These are phyloP conservation scores for Microdochium nivale DNA, from an alignment of 2,329 filamentous ascomycete genomes.

Conservation along the genomic window DNA sequence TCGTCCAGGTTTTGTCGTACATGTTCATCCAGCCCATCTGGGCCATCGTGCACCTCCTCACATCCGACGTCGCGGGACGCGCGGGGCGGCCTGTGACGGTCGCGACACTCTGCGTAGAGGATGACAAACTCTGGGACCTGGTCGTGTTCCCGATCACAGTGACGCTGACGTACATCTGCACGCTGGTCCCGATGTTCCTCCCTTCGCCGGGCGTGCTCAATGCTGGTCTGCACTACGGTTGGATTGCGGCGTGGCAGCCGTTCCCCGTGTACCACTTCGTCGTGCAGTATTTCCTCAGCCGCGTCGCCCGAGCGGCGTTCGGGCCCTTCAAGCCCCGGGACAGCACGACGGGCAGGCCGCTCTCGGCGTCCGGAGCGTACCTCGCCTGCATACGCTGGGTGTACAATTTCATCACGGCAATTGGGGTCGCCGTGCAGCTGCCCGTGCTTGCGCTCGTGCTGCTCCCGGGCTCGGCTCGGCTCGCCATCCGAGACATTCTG, in stretches of 20 bases:
- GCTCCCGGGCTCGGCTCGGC: not conserved
- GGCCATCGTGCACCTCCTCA: constrained; percentile 17
- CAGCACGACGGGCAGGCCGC: constrained; percentile 12
- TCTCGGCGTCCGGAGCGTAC: constrained; percentile 13
- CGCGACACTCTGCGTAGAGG: constrained; percentile 11
- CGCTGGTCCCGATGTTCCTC: constrained; percentile 17
- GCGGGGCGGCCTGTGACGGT: constrained; percentile 8
- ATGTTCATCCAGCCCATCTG: constrained; percentile 17
- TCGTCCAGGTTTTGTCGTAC: constrained; percentile 17
- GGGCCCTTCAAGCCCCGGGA: constrained; percentile 8
- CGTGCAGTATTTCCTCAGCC: constrained; percentile 12
- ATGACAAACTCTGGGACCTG: constrained; percentile 20
- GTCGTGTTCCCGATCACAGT: constrained; percentile 17
- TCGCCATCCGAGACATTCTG: constrained; percentile 7
- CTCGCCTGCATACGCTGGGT: constrained; percentile 4
- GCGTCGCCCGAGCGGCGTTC: constrained; percentile 11
- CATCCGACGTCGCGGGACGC: constrained; percentile 15
- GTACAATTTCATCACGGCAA: not conserved
- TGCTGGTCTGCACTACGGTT: constrained; percentile 17
- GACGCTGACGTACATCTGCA: constrained; percentile 14
- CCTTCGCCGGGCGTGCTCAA: constrained; percentile 12
- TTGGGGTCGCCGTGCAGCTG: not conserved
- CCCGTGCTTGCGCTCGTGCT: not conserved
- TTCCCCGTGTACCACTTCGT: constrained; percentile 12
- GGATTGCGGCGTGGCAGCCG: constrained; percentile 19